phyloP scores from a whole-genome alignment of 2,329 filamentous ascomycete genomes.

The Lecanosticta acicola region DNA sequence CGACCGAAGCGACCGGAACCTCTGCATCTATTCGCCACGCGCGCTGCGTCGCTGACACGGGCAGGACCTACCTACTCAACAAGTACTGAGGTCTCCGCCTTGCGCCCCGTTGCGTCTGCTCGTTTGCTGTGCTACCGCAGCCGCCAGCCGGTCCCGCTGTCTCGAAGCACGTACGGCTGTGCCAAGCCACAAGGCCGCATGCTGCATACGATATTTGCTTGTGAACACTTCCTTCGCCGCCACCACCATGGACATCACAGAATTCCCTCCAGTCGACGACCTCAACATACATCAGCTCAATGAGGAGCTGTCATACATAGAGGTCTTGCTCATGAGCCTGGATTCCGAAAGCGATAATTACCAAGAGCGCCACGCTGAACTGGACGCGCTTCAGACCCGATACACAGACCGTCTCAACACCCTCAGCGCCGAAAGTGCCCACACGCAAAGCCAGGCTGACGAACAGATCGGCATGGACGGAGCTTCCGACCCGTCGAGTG shows the following conservation, averaged over 20 bases:
- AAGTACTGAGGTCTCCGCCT: too few relatives aligned
- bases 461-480: slow-evolving; percentile 10
- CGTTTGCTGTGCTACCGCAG: background rate
- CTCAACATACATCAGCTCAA: slow-evolving; percentile 23
- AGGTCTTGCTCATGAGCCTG: slow-evolving; percentile 29
- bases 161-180: background rate
- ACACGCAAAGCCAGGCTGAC: background rate
- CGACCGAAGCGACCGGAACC: too few relatives aligned
- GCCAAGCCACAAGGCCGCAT: slow-evolving; percentile 2
- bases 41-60: too few relatives aligned
- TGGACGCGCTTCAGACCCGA: slow-evolving; percentile 17
- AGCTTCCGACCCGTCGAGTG: slow-evolving; percentile 8
- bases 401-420: background rate
- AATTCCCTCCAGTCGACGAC: background rate
- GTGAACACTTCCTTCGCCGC: background rate
- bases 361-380: slow-evolving; percentile 17
- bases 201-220: too few relatives aligned
- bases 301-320: slow-evolving; percentile 32
- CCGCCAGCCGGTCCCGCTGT: background rate
- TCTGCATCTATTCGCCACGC: too few relatives aligned
- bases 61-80: too few relatives aligned
- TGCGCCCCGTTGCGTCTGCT: background rate
- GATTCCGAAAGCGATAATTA: slow-evolving; percentile 30
- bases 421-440: background rate
- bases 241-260: slow-evolving; percentile 1